Percentiles rank a stretch among this genome's conserved stretches.
Evolutionary conservation across 2,329 filamentous ascomycete species (phyloP).

Genomic region (Pyrenochaeta sp.): DNA sequence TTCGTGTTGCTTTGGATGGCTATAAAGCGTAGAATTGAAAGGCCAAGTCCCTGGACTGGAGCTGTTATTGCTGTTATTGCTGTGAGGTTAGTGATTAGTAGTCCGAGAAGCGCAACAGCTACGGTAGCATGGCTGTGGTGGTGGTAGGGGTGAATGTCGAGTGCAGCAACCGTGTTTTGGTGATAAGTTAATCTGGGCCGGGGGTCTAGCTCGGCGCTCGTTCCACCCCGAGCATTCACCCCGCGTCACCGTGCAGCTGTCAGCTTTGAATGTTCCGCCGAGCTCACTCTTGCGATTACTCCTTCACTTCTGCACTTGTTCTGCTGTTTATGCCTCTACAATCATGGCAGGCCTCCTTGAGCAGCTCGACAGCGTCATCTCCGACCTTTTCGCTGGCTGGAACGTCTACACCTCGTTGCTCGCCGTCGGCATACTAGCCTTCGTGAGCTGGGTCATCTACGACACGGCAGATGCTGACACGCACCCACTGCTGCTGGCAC

Average conservation of each 20-base stretch:
- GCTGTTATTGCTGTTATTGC: conserved; percentile 13
- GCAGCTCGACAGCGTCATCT: conserved; percentile 75
- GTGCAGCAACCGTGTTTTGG: conserved; percentile 3
- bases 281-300: background rate
- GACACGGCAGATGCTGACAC: conserved; percentile 83
- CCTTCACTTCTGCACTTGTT: background rate
- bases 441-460: conserved; percentile 75
- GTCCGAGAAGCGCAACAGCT: conserved; percentile 4
- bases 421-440: conserved; percentile 69
- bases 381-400: conserved; percentile 78
- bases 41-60: background rate
- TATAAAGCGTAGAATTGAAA: background rate
- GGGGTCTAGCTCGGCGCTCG: background rate
- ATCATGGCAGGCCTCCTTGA: conserved; percentile 62
- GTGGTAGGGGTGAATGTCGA: background rate
- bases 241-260: conserved; percentile 18
- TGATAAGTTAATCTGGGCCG: background rate
- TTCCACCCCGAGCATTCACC: conserved; percentile 3
- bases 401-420: conserved; percentile 80
- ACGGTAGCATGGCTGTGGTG: background rate
- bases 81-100: conserved; percentile 37
- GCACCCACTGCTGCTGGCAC: conserved; percentile 87
- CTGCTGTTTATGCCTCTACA: conserved; percentile 9
- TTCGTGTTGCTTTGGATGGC: conserved; percentile 10
- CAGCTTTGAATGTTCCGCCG: conserved; percentile 3